A percentile compares a stretch with the other conserved stretches of the same genome.
Evolutionary conservation across 305 asterid species (phyloP).

Genomic region (Solanum hybrid): DNA sequence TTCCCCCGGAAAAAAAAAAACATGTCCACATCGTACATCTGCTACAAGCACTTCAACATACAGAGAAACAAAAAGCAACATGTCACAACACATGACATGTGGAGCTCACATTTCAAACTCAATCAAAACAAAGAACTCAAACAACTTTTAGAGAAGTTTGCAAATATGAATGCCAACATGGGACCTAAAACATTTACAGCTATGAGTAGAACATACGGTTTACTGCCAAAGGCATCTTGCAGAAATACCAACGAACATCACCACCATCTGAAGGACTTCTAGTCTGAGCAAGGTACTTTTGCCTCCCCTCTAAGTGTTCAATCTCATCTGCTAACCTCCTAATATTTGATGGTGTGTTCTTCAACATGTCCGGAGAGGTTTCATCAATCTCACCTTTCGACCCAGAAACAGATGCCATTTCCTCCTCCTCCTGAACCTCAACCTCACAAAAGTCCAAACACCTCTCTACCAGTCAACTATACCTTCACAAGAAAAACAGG

Average conservation of each 20-base stretch:
- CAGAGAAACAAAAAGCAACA: background rate
- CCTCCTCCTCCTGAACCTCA: background rate
- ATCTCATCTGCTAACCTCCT: conserved; percentile 74
- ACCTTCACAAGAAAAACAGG: background rate
- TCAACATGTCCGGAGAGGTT: conserved; percentile 65
- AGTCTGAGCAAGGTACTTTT: conserved; percentile 83
- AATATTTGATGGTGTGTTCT: conserved; percentile 89
- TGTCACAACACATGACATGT: background rate
- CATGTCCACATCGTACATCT: background rate
- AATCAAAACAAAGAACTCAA: background rate
- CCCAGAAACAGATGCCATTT: conserved; percentile 19
- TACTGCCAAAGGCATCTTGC: conserved; percentile 54
- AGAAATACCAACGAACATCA: conserved; percentile 90
- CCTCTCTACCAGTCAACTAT: background rate
- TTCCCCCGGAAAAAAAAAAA: background rate
- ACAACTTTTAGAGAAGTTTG: background rate
- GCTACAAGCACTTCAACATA: background rate
- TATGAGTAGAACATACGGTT: conserved; percentile 44
- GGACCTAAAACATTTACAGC: background rate
- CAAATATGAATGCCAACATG: background rate
- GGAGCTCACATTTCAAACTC: background rate
- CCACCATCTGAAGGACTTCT: conserved; percentile 90
- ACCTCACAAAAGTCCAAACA: background rate
- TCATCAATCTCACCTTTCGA: conserved; percentile 31
- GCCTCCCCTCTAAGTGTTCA: conserved; percentile 77